Evolutionary conservation across 495 filamentous ascomycete species (phyloP).

Genomic region (Lasiosphaeriaceae sp.): DNA sequence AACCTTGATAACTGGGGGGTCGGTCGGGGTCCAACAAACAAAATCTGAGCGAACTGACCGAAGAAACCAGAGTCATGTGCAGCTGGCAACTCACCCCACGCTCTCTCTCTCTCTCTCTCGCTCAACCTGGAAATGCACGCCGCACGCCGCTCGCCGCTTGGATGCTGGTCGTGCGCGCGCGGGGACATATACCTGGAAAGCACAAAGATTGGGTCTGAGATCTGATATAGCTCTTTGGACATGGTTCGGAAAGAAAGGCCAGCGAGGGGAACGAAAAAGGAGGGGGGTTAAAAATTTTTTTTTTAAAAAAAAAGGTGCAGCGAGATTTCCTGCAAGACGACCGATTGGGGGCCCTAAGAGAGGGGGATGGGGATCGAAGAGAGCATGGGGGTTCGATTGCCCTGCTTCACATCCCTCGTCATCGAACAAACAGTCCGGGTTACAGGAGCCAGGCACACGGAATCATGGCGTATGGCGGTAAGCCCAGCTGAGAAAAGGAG

Average conservation of each 20-base stretch:
- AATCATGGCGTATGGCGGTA: neutral
- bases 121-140: too few relatives aligned
- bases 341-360: constrained; percentile 2
- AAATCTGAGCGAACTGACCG: too few relatives aligned
- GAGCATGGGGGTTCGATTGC: neutral
- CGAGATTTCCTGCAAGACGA: neutral
- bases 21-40: too few relatives aligned
- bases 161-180: too few relatives aligned
- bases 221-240: neutral
- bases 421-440: neutral
- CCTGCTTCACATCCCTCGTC: neutral
- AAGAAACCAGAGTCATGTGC: too few relatives aligned
- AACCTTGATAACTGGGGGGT: too few relatives aligned
- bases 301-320: neutral
- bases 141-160: too few relatives aligned
- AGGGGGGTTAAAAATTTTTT: too few relatives aligned
- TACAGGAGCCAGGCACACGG: too few relatives aligned
- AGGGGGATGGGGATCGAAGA: neutral
- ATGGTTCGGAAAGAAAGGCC: neutral
- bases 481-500: neutral
- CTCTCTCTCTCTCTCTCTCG: too few relatives aligned
- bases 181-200: too few relatives aligned
- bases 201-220: neutral
- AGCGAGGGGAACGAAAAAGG: neutral
- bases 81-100: too few relatives aligned